Percentiles rank a stretch among this genome's conserved stretches.
Conservation (phyloP, 108 stramenopile species). For the Nitzschia inconspicua region DNA sequence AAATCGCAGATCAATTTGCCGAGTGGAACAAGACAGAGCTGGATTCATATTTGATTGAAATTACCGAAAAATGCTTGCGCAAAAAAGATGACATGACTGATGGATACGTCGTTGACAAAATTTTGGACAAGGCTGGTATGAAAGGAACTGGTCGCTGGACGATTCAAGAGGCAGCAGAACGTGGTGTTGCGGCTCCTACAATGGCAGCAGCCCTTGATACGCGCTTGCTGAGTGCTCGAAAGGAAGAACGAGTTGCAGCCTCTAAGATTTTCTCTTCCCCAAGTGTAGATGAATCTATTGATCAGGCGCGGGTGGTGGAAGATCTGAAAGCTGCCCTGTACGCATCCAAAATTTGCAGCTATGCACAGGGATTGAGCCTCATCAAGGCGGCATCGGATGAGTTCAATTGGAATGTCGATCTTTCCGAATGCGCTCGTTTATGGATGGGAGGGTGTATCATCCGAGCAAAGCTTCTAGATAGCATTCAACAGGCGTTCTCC, state of each 20-base stretch:
- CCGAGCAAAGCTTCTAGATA: conserved; percentile 74
- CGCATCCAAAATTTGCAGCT: conserved; percentile 87
- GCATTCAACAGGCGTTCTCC: conserved; percentile 72
- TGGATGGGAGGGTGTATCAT: conserved; percentile 97
- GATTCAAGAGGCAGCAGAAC: conserved; percentile 94
- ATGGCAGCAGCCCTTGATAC: conserved; percentile 94
- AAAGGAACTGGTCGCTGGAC: conserved; percentile 99
- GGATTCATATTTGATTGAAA: conserved; percentile 93
- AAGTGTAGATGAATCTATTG: conserved; percentile 37
- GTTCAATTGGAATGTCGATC: conserved; percentile 79
- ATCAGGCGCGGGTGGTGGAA: conserved; percentile 74
- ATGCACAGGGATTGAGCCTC: conserved; percentile 89
- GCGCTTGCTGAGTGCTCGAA: conserved; percentile 83
- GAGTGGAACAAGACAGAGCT: conserved; percentile 90
- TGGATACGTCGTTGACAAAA: conserved; percentile 78
- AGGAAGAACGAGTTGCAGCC: conserved; percentile 88
- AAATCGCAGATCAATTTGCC: conserved; percentile 84
- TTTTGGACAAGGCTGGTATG: conserved; percentile 97
- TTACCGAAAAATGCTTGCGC: conserved; percentile 85
- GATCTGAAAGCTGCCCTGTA: conserved; percentile 87
- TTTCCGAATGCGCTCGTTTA: conserved; percentile 79
- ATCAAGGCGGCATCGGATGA: conserved; percentile 79
- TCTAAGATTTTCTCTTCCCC: conserved; percentile 81
- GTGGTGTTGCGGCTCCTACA: conserved; percentile 87
- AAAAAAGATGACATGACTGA: conserved; percentile 78